phyloP scores from a whole-genome alignment of 345 rosid species.

The Eucalyptus polybractea region DNA sequence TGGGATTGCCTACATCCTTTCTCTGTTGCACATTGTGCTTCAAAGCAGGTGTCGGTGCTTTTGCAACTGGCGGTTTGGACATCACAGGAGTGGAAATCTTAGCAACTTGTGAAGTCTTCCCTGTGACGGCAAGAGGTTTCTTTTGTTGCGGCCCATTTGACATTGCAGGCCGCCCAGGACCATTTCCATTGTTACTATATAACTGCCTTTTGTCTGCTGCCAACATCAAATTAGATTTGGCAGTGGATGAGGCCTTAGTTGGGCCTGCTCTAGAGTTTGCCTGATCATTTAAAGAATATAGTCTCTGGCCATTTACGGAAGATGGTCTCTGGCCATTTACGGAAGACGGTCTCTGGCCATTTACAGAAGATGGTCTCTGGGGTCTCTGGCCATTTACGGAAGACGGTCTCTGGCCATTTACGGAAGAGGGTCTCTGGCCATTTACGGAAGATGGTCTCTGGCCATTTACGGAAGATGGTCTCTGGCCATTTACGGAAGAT shows the following conservation, averaged over 20 bases:
- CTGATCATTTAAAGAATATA: conserved; percentile 8
- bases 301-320: not conserved
- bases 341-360: not conserved
- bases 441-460: not conserved
- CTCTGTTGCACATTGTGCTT: conserved; percentile 39
- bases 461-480: not conserved
- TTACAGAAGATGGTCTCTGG: not conserved
- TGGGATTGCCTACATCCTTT: conserved; percentile 22
- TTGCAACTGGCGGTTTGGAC: conserved; percentile 32
- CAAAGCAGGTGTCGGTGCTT: conserved; percentile 24
- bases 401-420: conserved; percentile 27
- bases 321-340: not conserved
- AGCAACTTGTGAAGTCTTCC: conserved; percentile 23
- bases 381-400: not conserved
- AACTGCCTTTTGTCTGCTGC: conserved; percentile 39
- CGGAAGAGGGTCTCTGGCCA: not conserved
- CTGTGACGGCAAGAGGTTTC: conserved; percentile 8
- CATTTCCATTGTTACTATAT: conserved; percentile 26
- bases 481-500: conserved; percentile 6
- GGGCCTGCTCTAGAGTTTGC: conserved; percentile 18
- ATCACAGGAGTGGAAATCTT: conserved; percentile 18
- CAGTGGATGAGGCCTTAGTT: conserved; percentile 23
- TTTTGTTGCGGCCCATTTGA: conserved; percentile 30
- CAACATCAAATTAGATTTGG: conserved; percentile 6
- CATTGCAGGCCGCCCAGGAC: conserved; percentile 42